Evolutionary conservation across 352 stramenopile genomes (phyloP), one percentile per base, ranked within the genome.

Genomic region (Ochromonadaceae sp.): DNA sequence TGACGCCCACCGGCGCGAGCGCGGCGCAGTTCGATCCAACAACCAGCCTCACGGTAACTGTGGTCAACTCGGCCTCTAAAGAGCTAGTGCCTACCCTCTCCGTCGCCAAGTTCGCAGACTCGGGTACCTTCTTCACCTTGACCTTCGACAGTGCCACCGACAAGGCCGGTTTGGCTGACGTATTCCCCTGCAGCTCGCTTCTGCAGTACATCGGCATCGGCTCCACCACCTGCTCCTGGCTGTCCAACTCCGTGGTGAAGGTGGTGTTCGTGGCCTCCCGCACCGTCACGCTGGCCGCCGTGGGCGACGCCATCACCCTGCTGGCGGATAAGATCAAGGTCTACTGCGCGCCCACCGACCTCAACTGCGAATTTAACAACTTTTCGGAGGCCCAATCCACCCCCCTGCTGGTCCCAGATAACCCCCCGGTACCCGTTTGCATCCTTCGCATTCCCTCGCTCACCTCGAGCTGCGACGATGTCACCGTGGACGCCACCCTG

Each of bases 61-160:
- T 44, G 2, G 3, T 60, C 2, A 15, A 22, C 34, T 7, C 32
- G n/a, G 9, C 5, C 9, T 5, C 3, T 3, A 4, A 20, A 50
- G 10, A 10, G 7, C 2, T 26, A 7, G 4, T 39, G 9, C 52
- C 52, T 9, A 48, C 26, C 3, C 52, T 60, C 9, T 48, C 30
- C 22, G 20, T 26, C 2, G 31, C 5, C 9, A 7, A 30, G 2
- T 60, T 60, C 5, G 25, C 35, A 9, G 32, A 48, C 31, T 32
- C 4, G 32, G 52, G 52, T 46, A n/a, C 2, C 17, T 22, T 20
- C n/a, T 22, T 60, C 3, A 47, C 30, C 30, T 35, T 60, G 35
- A n/a, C 10, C 17, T 60, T 60, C 32, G 52, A 60, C 32, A 47
- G 35, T n/a, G 52, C 52, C 4, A 46, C 52, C 3, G 32, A 60